phyloP scores from a whole-genome alignment of 257 asterid genomes.

The Solanum lycopersicoides region DNA sequence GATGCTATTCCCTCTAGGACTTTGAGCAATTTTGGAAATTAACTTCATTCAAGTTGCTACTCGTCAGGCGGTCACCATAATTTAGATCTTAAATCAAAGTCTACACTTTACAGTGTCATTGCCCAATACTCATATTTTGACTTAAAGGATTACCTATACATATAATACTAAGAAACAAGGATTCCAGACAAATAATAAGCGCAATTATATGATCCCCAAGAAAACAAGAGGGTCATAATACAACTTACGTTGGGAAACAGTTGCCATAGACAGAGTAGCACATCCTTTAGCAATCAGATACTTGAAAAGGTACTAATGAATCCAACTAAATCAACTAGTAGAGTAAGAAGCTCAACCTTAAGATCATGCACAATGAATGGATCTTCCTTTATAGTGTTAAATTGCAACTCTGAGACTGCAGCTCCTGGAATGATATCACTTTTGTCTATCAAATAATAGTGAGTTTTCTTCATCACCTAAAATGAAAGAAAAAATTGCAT shows the following conservation, averaged over 20 bases:
- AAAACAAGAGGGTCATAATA: neutral
- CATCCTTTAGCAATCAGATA: neutral
- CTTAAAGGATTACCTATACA: neutral
- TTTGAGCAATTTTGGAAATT: neutral
- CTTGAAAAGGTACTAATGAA: neutral
- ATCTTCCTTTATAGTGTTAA: slow-evolving; percentile 67
- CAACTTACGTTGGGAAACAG: neutral
- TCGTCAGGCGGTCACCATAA: neutral
- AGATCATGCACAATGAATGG: slow-evolving; percentile 67
- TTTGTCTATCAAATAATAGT: slow-evolving; percentile 79
- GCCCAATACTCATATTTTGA: neutral
- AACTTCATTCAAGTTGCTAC: neutral
- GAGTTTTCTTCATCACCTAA: slow-evolving; percentile 98
- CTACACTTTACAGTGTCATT: neutral
- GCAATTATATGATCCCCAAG: neutral
- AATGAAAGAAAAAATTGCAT: slow-evolving; percentile 2
- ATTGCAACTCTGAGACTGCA: slow-evolving; percentile 87
- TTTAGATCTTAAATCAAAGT: neutral
- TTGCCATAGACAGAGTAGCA: neutral
- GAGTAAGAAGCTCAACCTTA: slow-evolving; percentile 30
- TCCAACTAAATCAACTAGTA: neutral
- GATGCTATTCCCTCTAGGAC: neutral
- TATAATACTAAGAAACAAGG: neutral
- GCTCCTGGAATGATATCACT: slow-evolving; percentile 76
- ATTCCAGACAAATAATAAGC: neutral